Evolutionary conservation across 306 rosid genomes (phyloP), one percentile per base, ranked within the genome.

Genomic region (Cucumis cinereus): DNA sequence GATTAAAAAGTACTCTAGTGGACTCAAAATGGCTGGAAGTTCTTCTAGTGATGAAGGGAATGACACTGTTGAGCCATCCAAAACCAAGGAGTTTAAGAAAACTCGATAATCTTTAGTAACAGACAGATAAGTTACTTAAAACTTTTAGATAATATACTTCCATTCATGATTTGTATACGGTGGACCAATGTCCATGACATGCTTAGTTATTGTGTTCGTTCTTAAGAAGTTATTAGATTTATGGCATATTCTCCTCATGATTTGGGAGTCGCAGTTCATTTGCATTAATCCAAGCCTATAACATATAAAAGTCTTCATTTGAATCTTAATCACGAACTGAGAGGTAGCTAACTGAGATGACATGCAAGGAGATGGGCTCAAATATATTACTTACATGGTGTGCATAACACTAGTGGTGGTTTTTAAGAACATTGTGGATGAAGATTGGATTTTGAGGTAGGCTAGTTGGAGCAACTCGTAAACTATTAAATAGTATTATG

Each of bases 1-100:
- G 86, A 90, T 94, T 77, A 94, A 90, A 57, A 90, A 83, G 81
- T 94, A 94, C 84, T 86, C 99, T 15, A 74, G 79, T 52, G 88
- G 81, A 59, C 75, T 87, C 50, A 70, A 41, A 67, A 13, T 67
- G 53, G 35, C 53, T 14, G 73, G 41, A 40, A 66, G 53, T 66
- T 66, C 73, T 10, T 66, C 73, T 10, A 38, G 66, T 26, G 66
- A 16, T 62, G 45, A 35, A 63, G 45, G 70, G 7, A 63, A 43
- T 33, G 68, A 61, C 23, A 33, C 4, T 35, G 47, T 28, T 26
- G 66, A 60, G 5, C 38, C 66, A 60, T 60, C 66, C 10, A 60
- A 60, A 60, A 15, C 40, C 38, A 30, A 28, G 28, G 50, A 36
- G 16, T 38, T n/a, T 4, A 64, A 64, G 50, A 64, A 38, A 64